A percentile compares a stretch with the other conserved stretches of the same genome.
Evolutionary conservation across 352 stramenopile species (phyloP).

Genomic region (Phytophthora foliorum): DNA sequence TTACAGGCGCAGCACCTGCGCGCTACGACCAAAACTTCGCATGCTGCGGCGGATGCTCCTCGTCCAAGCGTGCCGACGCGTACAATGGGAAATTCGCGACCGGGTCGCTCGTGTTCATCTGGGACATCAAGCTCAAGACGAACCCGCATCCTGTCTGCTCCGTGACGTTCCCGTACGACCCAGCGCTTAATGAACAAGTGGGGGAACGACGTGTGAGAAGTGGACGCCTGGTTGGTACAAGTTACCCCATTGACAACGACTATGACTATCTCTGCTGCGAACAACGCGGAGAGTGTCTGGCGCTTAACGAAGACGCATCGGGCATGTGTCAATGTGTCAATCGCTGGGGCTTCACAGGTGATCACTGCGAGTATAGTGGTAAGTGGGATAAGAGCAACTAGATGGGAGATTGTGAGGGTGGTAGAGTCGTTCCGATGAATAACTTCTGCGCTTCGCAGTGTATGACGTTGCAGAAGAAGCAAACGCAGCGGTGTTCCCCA

Average conservation of each 20-base stretch:
- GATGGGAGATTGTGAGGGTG: neutral
- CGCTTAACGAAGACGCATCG: conserved; percentile 65
- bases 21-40: conserved; percentile 66
- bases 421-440: neutral
- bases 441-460: conserved; percentile 36
- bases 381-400: conserved; percentile 4
- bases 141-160: conserved; percentile 50
- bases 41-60: conserved; percentile 80
- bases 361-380: conserved; percentile 77
- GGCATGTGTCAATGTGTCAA: conserved; percentile 74
- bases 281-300: conserved; percentile 58
- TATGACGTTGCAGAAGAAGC: conserved; percentile 64
- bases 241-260: conserved; percentile 80
- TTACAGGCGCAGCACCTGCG: conserved; percentile 23
- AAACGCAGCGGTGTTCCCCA: conserved; percentile 57
- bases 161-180: conserved; percentile 73
- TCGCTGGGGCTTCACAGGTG: conserved; percentile 71
- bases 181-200: conserved; percentile 61
- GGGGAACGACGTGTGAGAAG: conserved; percentile 70
- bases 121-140: conserved; percentile 73
- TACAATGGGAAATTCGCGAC: conserved; percentile 61
- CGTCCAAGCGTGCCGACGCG: conserved; percentile 54
- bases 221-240: conserved; percentile 64
- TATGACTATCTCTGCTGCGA: conserved; percentile 76
- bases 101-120: conserved; percentile 71